Evolutionary conservation across 1,284 basidiomycete species (phyloP).

Genomic region (Ceratobasidium sp.): DNA sequence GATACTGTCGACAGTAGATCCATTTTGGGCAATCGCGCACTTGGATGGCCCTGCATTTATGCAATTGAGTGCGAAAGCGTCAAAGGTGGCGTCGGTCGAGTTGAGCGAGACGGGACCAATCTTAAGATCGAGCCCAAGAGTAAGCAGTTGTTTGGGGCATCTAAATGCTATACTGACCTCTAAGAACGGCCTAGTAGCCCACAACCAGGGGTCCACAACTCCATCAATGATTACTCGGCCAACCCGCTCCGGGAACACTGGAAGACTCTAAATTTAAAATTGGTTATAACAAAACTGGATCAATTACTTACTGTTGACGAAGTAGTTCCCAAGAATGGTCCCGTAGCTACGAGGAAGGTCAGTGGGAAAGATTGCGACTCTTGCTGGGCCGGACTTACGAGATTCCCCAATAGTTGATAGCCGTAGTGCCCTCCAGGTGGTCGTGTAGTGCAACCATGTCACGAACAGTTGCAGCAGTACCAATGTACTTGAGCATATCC

Average conservation of each 20-base stretch:
- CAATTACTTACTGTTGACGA: conserved; percentile 44
- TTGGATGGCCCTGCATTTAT: conserved; percentile 21
- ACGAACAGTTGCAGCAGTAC: conserved; percentile 33
- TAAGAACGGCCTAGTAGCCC: background rate
- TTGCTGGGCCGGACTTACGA: conserved; percentile 11
- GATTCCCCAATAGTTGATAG: conserved; percentile 37
- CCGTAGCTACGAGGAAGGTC: conserved; percentile 25
- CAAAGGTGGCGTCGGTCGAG: conserved; percentile 11
- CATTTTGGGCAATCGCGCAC: conserved; percentile 19
- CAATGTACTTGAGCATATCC: conserved; percentile 38
- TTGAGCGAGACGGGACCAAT: background rate
- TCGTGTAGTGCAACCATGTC: conserved; percentile 44
- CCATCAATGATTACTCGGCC: conserved; percentile 44
- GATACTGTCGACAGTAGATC: conserved; percentile 12
- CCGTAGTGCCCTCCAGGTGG: conserved; percentile 18
- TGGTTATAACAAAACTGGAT: background rate
- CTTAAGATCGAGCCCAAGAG: background rate
- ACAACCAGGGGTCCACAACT: conserved; percentile 26
- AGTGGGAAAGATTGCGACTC: background rate
- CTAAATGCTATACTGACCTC: background rate
- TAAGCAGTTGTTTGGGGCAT: background rate
- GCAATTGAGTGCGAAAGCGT: conserved; percentile 14
- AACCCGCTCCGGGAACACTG: conserved; percentile 44
- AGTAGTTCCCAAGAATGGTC: conserved; percentile 36
- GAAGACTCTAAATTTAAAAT: background rate